Conservation (phyloP, 1,284 basidiomycete genomes). For the Microstroma glucosiphilum region DNA sequence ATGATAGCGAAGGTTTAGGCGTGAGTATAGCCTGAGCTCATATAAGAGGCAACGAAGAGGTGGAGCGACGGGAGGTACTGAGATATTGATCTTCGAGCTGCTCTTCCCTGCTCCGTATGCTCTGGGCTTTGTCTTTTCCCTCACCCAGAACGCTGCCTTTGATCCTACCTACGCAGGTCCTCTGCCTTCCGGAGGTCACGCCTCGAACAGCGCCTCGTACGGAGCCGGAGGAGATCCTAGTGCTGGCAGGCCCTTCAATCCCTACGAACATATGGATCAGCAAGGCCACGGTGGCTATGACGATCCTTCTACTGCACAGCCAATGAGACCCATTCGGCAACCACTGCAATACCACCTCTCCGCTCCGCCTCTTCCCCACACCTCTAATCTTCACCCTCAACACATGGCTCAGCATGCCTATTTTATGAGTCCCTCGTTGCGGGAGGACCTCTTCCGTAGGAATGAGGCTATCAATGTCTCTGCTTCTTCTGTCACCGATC, state of each 20-base stretch:
- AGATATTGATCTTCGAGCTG: neutral
- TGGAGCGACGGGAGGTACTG: too few species aligned
- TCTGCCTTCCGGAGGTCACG: constrained; percentile 3
- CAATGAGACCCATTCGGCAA: constrained; percentile 16
- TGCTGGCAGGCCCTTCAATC: constrained; percentile 24
- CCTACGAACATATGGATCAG: constrained; percentile 40
- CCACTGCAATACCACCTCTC: constrained; percentile 86
- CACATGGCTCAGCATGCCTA: constrained; percentile 54
- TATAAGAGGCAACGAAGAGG: too few species aligned
- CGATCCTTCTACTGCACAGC: neutral
- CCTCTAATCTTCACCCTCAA: constrained; percentile 54
- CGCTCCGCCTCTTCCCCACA: constrained; percentile 60
- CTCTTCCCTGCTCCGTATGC: neutral
- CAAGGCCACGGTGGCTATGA: constrained; percentile 22
- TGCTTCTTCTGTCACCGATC: constrained; percentile 33
- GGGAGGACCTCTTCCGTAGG: constrained; percentile 71
- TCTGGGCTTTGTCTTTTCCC: neutral
- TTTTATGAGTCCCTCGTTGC: constrained; percentile 68
- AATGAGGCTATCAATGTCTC: constrained; percentile 66
- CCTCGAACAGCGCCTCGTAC: neutral
- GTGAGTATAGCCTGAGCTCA: neutral
- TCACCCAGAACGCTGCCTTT: constrained; percentile 15
- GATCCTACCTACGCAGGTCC: constrained; percentile 23
- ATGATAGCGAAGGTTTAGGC: constrained; percentile 12
- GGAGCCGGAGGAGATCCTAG: neutral